phyloP scores from a whole-genome alignment of 164 flowering plant genomes.

The Chimonanthus praecox region DNA sequence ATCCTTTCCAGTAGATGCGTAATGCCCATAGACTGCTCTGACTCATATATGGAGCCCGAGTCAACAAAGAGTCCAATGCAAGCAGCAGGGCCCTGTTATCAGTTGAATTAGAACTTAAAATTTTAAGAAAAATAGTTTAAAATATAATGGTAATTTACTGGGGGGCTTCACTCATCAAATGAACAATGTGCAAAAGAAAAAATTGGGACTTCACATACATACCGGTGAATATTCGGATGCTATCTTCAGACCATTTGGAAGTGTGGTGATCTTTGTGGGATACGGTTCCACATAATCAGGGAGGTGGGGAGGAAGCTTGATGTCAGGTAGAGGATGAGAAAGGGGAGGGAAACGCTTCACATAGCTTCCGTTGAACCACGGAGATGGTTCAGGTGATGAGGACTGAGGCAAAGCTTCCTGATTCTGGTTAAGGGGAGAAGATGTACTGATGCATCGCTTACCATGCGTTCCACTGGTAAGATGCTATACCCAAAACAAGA shows the following conservation, averaged over 20 bases:
- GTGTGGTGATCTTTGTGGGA: constrained; percentile 56
- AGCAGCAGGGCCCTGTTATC: constrained; percentile 42
- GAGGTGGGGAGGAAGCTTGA: constrained; percentile 48
- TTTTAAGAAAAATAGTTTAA: not conserved
- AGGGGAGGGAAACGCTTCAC: constrained; percentile 40
- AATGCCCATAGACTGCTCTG: constrained; percentile 30
- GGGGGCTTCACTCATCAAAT: not conserved
- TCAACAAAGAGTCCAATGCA: constrained; percentile 47
- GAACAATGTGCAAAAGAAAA: not conserved
- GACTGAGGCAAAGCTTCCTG: not conserved
- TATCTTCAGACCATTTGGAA: constrained; percentile 60
- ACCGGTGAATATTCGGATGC: constrained; percentile 67
- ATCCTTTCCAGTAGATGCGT: constrained; percentile 47
- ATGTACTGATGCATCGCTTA: not conserved
- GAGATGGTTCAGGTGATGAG: constrained; percentile 37
- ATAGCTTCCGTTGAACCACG: constrained; percentile 49
- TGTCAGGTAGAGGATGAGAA: constrained; percentile 47
- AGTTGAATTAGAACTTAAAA: not conserved
- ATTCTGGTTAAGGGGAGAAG: not conserved
- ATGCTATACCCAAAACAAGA: constrained; percentile 3
- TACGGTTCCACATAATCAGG: constrained; percentile 63
- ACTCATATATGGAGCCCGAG: constrained; percentile 52
- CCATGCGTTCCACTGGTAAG: not conserved
- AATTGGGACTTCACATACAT: constrained; percentile 8
- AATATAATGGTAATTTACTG: not conserved